Evolutionary conservation across 129 eudicot species (phyloP).

Genomic region (Rutidosis leptorrhynchoides): DNA sequence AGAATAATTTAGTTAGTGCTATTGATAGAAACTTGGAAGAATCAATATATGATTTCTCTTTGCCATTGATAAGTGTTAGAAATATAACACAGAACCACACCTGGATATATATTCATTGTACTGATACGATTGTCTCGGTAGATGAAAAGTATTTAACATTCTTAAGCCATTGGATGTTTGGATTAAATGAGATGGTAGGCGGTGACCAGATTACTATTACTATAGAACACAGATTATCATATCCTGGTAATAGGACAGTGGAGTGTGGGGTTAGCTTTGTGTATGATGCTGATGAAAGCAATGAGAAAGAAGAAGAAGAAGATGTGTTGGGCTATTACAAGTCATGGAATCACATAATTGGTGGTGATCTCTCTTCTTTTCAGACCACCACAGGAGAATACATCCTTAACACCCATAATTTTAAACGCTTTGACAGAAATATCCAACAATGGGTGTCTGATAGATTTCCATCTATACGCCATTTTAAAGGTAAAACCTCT

Average conservation of each 20-base stretch:
- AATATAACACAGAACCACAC: neutral
- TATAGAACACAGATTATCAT: neutral
- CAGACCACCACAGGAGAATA: too few relatives aligned
- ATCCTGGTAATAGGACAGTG: neutral
- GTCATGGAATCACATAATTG: too few relatives aligned
- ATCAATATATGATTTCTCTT: too few relatives aligned
- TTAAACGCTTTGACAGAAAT: neutral
- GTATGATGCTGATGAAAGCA: neutral
- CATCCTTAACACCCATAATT: neutral
- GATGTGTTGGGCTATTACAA: too few relatives aligned
- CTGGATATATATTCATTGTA: neutral
- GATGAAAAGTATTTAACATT: neutral
- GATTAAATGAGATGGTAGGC: neutral
- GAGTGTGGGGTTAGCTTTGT: neutral
- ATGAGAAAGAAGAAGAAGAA: too few relatives aligned
- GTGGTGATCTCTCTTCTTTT: too few relatives aligned
- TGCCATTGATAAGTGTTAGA: neutral
- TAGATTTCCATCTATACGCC: neutral
- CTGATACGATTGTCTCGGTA: fast-evolving
- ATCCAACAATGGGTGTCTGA: fast-evolving
- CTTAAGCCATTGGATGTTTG: constrained; percentile 8
- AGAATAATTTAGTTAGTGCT: neutral
- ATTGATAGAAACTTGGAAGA: too few relatives aligned
- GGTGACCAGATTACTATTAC: neutral
- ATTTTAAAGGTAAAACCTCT: too few relatives aligned